phyloP scores from a whole-genome alignment of 495 filamentous ascomycete species.

The Collariella sp. region DNA sequence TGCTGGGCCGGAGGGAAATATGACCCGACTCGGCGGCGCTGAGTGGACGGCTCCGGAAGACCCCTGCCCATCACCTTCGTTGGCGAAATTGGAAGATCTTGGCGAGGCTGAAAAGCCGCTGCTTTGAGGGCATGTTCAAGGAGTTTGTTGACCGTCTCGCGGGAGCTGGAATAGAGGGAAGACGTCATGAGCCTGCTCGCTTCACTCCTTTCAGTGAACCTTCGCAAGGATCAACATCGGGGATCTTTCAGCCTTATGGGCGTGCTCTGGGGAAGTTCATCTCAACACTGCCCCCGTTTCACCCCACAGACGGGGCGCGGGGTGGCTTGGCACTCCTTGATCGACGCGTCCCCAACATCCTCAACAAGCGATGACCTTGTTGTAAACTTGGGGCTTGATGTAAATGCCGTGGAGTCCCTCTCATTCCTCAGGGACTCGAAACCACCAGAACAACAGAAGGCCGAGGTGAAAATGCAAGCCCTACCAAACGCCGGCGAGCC shows the following conservation, averaged over 20 bases:
- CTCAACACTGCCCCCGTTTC: not conserved
- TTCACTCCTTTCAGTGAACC: not conserved
- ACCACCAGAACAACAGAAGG: not conserved
- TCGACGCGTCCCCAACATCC: not conserved
- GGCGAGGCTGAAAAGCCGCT: not conserved
- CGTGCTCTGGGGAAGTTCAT: not conserved
- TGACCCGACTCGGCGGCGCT: constrained; percentile 13
- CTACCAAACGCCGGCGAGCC: constrained; percentile 1
- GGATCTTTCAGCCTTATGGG: not conserved
- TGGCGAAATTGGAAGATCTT: not conserved
- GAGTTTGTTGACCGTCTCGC: not conserved
- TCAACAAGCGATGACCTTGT: not conserved
- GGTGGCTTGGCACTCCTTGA: constrained; percentile 1
- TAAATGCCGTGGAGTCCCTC: not conserved
- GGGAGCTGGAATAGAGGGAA: not conserved
- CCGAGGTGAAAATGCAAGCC: not conserved
- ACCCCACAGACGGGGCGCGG: not conserved
- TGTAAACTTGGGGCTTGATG: not conserved
- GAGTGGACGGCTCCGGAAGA: not conserved
- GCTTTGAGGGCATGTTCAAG: not conserved
- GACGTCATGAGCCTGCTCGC: not conserved
- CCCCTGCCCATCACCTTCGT: not conserved
- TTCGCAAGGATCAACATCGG: not conserved
- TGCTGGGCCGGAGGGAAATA: constrained; percentile 16
- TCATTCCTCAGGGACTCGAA: not conserved